A percentile compares a stretch with the other conserved stretches of the same genome.
These are phyloP conservation scores for Fraxinus albicans DNA, from an alignment of 305 asterid species.

Conservation along the genomic window DNA sequence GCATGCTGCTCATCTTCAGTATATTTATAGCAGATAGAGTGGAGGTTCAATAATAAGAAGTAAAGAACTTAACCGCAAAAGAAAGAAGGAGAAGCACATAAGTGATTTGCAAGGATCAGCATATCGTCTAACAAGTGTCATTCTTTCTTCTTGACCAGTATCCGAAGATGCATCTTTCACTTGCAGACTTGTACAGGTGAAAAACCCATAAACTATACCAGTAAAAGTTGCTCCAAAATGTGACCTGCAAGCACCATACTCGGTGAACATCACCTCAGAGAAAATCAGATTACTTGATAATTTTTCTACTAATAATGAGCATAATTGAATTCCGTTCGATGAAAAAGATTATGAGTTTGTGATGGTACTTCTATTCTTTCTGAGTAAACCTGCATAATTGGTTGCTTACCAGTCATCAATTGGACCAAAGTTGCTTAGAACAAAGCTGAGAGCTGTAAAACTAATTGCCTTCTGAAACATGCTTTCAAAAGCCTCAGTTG, in stretches of 20 bases:
- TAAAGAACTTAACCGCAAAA: conserved; percentile 45
- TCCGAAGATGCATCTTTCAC: conserved; percentile 55
- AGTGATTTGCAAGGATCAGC: conserved; percentile 69
- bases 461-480: conserved; percentile 51
- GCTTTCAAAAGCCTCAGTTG: conserved; percentile 45
- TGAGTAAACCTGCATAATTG: neutral
- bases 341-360: neutral
- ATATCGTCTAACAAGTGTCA: conserved; percentile 40
- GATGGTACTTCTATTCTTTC: neutral
- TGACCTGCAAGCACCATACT: conserved; percentile 50
- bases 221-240: conserved; percentile 62
- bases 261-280: neutral
- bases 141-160: conserved; percentile 47
- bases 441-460: conserved; percentile 53
- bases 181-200: conserved; percentile 52
- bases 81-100: conserved; percentile 48
- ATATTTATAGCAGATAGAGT: conserved; percentile 25
- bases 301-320: neutral
- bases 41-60: conserved; percentile 58
- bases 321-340: neutral
- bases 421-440: conserved; percentile 65
- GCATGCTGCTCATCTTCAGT: neutral
- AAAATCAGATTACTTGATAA: no score
- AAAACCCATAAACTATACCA: conserved; percentile 67
- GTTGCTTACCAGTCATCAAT: conserved; percentile 71